These are phyloP conservation scores for Globisporangium rhizosaccharum DNA, from an alignment of 352 stramenopile genomes.

Conservation along the genomic window DNA sequence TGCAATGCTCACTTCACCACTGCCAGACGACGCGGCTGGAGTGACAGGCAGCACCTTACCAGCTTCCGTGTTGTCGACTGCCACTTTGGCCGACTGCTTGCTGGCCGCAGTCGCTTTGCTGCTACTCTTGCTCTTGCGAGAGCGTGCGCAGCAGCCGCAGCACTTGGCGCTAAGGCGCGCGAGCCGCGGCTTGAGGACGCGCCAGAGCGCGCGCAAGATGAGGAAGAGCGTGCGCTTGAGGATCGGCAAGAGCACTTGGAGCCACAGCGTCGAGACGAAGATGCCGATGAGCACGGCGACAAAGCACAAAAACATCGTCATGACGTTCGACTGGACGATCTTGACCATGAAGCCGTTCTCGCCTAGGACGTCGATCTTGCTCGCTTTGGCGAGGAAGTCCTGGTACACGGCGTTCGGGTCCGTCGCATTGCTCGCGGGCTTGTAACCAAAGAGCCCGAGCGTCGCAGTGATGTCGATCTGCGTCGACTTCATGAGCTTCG, in stretches of 20 bases:
- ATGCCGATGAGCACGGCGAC: constrained; percentile 9
- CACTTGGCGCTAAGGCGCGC: not conserved
- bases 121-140: not conserved
- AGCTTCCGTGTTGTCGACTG: not conserved
- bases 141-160: not conserved
- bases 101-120: not conserved
- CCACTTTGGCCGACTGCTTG: constrained; percentile 1
- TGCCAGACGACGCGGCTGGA: not conserved
- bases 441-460: constrained; percentile 26
- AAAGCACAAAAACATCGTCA: constrained; percentile 71
- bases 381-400: constrained; percentile 29
- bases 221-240: not conserved
- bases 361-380: constrained; percentile 45
- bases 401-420: constrained; percentile 31
- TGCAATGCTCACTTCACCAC: not conserved
- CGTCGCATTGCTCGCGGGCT: constrained; percentile 12
- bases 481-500: constrained; percentile 47
- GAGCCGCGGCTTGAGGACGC: not conserved
- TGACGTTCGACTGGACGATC: constrained; percentile 62
- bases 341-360: constrained; percentile 59
- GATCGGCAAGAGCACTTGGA: constrained; percentile 43
- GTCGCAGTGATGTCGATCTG: constrained; percentile 41
- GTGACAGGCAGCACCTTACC: not conserved
- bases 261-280: constrained; percentile 45
- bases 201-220: not conserved